Base-by-base conservation (phyloP, 1,139 yeast genomes). In the Hemisphaericaspora subhashii region DNA sequence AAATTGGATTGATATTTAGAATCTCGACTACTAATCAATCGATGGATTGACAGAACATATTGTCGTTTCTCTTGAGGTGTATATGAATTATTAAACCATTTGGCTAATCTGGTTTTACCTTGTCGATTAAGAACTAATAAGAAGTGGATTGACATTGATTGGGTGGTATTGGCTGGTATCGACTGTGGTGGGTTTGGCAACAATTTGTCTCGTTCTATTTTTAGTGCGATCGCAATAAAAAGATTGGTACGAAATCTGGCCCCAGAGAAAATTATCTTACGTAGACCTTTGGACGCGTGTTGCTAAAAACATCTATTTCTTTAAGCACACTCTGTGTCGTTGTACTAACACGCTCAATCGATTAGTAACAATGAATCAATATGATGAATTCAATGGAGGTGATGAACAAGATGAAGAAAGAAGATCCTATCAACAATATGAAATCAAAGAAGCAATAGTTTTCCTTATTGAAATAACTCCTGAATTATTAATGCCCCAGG, bases 81-180 rank as follows among this genome's bases (percentile, higher is more conserved):
- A 43, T 56, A 58, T 35, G 54, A 49, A 39, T 60, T 60, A 51
- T 74, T 57, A 57, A 64, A 92, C 94, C 95, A 90, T 58, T 88
- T 85, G 15, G 88, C 83, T 17, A 92, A 67, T 43, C 98, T 76
- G 27, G 92, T 79, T 52, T 87, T 86, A n/a, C 98, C 98, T 62
- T 89, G 97, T 45, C 96, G 76, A 58, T 90, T 92, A 56, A 90
- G 81, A 36, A 92, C 84, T 34, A 90, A 62, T 35, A 90, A 71
- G 61, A 81, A 90, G 51, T 87, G 90, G 26, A 87, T 74, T 12
- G 86, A 75, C 95, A 87, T 25, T 10, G 20, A 6, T 8, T 15
- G 17, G 6, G 24, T 17, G 7, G 5, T 23, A 11, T 23, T 23
- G 5, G 26, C 8, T 23, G 8, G 11, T 11, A n/a, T 16, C 16